These are phyloP conservation scores for Erodium moschatum DNA, from an alignment of 441 rosid genomes.

Conservation along the genomic window DNA sequence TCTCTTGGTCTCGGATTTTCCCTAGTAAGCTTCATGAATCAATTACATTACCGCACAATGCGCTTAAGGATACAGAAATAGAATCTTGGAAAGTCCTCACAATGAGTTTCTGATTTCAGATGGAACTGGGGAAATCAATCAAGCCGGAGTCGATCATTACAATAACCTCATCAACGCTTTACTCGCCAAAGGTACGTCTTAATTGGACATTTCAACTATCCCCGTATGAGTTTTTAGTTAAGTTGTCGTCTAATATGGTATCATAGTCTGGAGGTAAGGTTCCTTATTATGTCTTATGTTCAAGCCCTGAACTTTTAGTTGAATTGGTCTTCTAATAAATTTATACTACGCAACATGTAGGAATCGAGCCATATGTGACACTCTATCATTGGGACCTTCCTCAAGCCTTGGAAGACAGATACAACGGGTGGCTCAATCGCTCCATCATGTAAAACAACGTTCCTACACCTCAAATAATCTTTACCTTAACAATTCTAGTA, in stretches of 20 bases:
- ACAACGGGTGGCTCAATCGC: conserved; percentile 55
- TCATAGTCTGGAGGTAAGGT: no score
- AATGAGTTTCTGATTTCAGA: conserved; percentile 27
- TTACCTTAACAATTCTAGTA: not conserved
- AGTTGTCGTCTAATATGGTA: no score
- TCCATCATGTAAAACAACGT: conserved; percentile 38
- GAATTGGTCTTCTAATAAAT: no score
- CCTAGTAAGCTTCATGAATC: conserved; percentile 35
- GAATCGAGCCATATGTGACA: conserved; percentile 62
- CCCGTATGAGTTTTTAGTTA: no score
- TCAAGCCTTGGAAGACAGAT: conserved; percentile 48
- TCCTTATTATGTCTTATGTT: no score
- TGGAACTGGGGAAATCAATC: conserved; percentile 70
- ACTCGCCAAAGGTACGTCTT: conserved; percentile 43
- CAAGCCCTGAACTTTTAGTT: no score
- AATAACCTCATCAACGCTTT: conserved; percentile 55
- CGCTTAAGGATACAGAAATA: no score
- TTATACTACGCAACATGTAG: no score
- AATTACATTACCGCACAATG: not conserved
- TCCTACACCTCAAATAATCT: not conserved
- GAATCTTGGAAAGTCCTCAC: not conserved
- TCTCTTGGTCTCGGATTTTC: conserved; percentile 62
- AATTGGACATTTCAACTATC: no score
- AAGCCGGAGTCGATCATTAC: conserved; percentile 63
- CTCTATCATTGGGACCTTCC: conserved; percentile 79